Base-by-base conservation (phyloP, 1,139 yeast species). In the Suhomyces coccinellae region DNA sequence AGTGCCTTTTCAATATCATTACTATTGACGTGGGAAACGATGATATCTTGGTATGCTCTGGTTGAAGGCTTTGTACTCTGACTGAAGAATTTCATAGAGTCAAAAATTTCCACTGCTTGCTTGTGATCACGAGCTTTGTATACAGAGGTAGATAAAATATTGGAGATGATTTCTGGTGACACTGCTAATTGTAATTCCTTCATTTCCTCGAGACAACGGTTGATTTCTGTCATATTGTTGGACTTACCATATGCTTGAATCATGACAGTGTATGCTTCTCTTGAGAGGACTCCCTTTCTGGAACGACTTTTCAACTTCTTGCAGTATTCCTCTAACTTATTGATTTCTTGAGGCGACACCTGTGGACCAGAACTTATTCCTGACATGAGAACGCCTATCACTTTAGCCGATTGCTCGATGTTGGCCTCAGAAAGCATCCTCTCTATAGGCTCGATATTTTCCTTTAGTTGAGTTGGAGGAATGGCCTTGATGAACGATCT, bases 81-180 rank as follows among this genome's bases (percentile, higher is more conserved):
- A 0, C 95, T 82, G 51, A 85, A 65, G 60, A 87, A 91, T 61
- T 89, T 91, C 90, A 93, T 84, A 51, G 89, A 80, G 55, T 86
- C 93, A 61, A 93, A 93, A 1, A 87, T 72, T 42, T 83, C 82
- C 46, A 80, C 77, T 0, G 96, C 96, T 52, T 80, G 82, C 30
- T 73, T 65, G 52, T 74, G 81, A 48, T 82, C 77, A 20, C 69
- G 67, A 17, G 79, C 59, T 47, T 80, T 75, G 50, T 69, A 73
- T 3, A 83, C 81, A 57, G 87, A 84, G 16, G 89, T 77, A 49
- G 85, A 84, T 43, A 90, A 63, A 1, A 89, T 73, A 22, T 82
- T 79, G 1, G 87, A 76, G 55, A 84, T 85, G 3, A 85, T 74
- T 3, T 70, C 66, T n/a, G 75, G 69, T 6, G 82, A 71, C 3